A percentile compares a stretch with the other conserved stretches of the same genome.
Evolutionary conservation across 2,329 filamentous ascomycete species (phyloP).

Genomic region (Malbranchea cinnamomea): DNA sequence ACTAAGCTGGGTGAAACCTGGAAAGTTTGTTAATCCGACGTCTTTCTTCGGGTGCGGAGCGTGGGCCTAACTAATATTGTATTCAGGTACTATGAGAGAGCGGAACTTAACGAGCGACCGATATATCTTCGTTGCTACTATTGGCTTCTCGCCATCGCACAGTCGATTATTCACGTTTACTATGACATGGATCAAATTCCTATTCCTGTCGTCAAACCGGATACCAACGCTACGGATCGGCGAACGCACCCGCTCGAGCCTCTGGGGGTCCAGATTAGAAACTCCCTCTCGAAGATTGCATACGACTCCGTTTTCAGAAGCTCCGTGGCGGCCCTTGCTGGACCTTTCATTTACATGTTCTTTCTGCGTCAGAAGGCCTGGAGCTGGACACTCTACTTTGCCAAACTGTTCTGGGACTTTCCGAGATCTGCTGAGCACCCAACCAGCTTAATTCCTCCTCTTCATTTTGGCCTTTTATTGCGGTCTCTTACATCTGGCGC

Average conservation of each 20-base stretch:
- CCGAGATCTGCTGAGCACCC: constrained; percentile 51
- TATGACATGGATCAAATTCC: constrained; percentile 57
- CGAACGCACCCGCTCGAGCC: constrained; percentile 22
- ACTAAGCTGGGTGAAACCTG: constrained; percentile 58
- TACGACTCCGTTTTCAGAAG: constrained; percentile 19
- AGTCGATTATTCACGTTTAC: constrained; percentile 55
- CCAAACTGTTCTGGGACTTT: constrained; percentile 60
- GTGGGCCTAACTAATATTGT: constrained; percentile 5
- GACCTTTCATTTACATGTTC: constrained; percentile 45
- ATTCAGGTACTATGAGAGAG: constrained; percentile 44
- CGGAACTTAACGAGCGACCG: constrained; percentile 70
- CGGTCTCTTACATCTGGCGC: constrained; percentile 48
- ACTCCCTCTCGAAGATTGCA: constrained; percentile 17
- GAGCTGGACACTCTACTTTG: constrained; percentile 54
- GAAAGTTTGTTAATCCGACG: constrained; percentile 42
- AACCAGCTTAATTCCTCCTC: constrained; percentile 40
- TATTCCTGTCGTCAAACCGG: constrained; percentile 31
- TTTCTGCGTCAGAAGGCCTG: constrained; percentile 51
- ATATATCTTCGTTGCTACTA: constrained; percentile 65
- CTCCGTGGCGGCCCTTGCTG: constrained; percentile 30
- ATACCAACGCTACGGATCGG: constrained; percentile 18
- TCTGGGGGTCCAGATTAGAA: constrained; percentile 25
- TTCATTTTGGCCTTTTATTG: constrained; percentile 39
- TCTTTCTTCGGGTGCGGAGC: neutral
- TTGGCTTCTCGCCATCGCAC: constrained; percentile 50